Conservation (phyloP, 2,329 filamentous ascomycete species). For the Aspergillus tamarii region DNA sequence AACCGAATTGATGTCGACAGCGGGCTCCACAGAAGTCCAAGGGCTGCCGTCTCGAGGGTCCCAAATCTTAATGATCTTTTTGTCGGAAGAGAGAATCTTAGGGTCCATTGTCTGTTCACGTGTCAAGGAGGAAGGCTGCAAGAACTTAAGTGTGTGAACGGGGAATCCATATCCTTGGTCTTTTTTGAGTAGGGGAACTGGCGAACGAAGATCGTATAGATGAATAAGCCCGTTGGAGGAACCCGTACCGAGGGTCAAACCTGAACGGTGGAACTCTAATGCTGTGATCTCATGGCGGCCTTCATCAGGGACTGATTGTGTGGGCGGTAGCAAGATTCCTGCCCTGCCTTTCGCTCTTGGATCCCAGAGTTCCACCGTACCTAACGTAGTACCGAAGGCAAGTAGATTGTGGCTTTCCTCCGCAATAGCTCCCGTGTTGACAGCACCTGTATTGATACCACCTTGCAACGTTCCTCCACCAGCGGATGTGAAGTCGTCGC, state of each 20-base stretch:
- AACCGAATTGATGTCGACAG: conserved; percentile 92
- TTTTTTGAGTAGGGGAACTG: conserved; percentile 82
- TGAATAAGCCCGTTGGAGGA: conserved; percentile 87
- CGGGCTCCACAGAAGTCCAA: conserved; percentile 94
- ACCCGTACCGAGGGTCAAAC: conserved; percentile 82
- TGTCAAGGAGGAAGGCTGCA: conserved; percentile 67
- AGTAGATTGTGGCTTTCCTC: conserved; percentile 87
- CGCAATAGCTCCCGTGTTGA: conserved; percentile 85
- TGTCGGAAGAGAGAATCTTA: conserved; percentile 90
- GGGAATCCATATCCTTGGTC: conserved; percentile 95
- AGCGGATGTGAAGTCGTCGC: conserved; percentile 69
- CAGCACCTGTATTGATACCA: conserved; percentile 79
- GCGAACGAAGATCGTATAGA: conserved; percentile 88
- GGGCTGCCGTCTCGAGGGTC: conserved; percentile 79
- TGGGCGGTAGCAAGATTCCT: conserved; percentile 69
- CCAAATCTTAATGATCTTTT: conserved; percentile 97
- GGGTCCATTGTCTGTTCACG: conserved; percentile 68
- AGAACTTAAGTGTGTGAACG: conserved; percentile 78
- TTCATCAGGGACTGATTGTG: conserved; percentile 43
- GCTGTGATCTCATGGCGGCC: conserved; percentile 73
- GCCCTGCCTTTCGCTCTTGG: conserved; percentile 79
- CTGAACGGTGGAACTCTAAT: conserved; percentile 80
- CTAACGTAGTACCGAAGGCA: conserved; percentile 90
- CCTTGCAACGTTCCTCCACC: conserved; percentile 81
- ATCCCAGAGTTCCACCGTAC: conserved; percentile 98